Evolutionary conservation across 352 stramenopile genomes (phyloP).

Genomic region (Pythium rishiriense): DNA sequence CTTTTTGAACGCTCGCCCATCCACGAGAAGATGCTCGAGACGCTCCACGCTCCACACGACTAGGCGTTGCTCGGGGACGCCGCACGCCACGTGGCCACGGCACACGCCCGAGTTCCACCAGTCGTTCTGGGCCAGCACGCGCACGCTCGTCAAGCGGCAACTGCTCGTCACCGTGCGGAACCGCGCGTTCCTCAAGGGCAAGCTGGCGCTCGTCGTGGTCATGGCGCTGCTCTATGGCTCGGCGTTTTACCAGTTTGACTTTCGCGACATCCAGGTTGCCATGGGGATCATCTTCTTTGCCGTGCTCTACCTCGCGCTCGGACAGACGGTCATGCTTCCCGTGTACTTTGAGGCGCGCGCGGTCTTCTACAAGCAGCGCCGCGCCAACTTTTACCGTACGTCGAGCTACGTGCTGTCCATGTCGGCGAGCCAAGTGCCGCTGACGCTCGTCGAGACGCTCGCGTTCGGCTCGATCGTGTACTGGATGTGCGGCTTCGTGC

Average conservation of each 20-base stretch:
- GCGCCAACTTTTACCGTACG: constrained; percentile 68
- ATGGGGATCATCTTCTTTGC: constrained; percentile 73
- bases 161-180: constrained; percentile 54
- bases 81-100: constrained; percentile 22
- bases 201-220: constrained; percentile 31
- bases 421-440: constrained; percentile 31
- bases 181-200: constrained; percentile 34
- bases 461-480: constrained; percentile 75
- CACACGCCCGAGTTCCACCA: constrained; percentile 21
- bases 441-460: constrained; percentile 51
- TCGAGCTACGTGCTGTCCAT: constrained; percentile 56
- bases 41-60: constrained; percentile 87
- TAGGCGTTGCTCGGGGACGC: constrained; percentile 79
- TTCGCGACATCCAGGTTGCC: constrained; percentile 28
- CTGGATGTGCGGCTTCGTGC: constrained; percentile 68
- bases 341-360: constrained; percentile 51
- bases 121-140: constrained; percentile 17
- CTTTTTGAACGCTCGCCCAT: constrained; percentile 22
- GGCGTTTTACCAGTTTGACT: constrained; percentile 35
- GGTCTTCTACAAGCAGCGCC: constrained; percentile 73
- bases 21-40: constrained; percentile 41
- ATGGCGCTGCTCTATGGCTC: constrained; percentile 37
- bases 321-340: constrained; percentile 58
- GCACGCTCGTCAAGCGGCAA: constrained; percentile 36
- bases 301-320: constrained; percentile 64